A percentile compares a stretch with the other conserved stretches of the same genome.
phyloP scores from a whole-genome alignment of 1,284 basidiomycete species.

The Cutaneotrichosporon sp. region DNA sequence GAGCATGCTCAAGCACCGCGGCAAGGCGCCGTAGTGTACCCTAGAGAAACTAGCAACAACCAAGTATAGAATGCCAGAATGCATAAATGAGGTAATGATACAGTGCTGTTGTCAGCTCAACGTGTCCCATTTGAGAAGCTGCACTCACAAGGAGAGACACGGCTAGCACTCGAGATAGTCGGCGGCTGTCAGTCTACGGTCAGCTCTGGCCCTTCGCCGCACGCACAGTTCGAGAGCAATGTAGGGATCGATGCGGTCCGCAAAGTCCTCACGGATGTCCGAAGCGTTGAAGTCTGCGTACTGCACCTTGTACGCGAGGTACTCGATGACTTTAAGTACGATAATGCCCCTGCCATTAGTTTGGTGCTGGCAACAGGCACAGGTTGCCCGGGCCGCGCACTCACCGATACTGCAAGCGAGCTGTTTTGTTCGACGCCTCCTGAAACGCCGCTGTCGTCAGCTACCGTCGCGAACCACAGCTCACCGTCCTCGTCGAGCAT shows the following conservation, averaged over 20 bases:
- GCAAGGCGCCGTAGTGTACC: constrained; percentile 15
- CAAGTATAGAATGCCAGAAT: not conserved
- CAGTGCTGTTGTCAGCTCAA: too few relatives aligned
- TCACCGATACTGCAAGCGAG: constrained; percentile 47
- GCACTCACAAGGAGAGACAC: too few relatives aligned
- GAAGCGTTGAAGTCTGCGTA: constrained; percentile 48
- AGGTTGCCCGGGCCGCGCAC: not conserved
- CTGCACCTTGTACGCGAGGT: constrained; percentile 53
- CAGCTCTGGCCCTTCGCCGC: not conserved
- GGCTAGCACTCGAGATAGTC: constrained; percentile 46
- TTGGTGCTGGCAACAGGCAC: not conserved
- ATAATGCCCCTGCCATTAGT: constrained; percentile 47
- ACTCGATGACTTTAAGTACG: constrained; percentile 56
- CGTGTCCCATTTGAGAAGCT: too few relatives aligned
- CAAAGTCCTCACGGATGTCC: constrained; percentile 54
- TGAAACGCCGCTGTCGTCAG: constrained; percentile 43
- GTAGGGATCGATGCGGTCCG: constrained; percentile 54
- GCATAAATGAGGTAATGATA: constrained; percentile 4
- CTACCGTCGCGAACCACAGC: constrained; percentile 4
- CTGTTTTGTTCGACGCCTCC: constrained; percentile 46
- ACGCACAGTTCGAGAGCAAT: constrained; percentile 56
- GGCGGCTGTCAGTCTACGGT: constrained; percentile 45
- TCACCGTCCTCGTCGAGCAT: constrained; percentile 47
- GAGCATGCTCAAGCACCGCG: constrained; percentile 61
- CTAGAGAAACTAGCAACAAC: not conserved